These are phyloP conservation scores for Boletus patriciae DNA, from an alignment of 768 basidiomycete species.

Conservation along the genomic window DNA sequence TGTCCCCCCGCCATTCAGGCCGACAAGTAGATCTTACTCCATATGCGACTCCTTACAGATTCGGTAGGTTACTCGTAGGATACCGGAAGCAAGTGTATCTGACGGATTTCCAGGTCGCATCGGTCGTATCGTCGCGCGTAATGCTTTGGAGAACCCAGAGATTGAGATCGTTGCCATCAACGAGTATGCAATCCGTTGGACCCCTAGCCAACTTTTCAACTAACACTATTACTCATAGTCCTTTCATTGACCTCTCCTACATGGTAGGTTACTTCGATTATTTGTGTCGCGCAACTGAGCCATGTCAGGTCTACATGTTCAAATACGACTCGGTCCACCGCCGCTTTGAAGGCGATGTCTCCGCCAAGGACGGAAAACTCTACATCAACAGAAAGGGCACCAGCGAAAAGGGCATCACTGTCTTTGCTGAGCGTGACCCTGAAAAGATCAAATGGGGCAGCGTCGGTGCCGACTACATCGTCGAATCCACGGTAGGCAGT, in stretches of 20 bases:
- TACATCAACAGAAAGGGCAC: constrained; percentile 77
- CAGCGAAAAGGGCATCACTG: constrained; percentile 59
- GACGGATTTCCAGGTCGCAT: constrained; percentile 74
- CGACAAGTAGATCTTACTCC: constrained; percentile 15
- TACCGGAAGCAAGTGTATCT: neutral
- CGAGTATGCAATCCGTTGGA: constrained; percentile 58
- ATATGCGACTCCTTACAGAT: constrained; percentile 41
- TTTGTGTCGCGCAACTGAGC: constrained; percentile 1
- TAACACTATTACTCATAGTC: constrained; percentile 47
- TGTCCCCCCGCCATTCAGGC: constrained; percentile 23
- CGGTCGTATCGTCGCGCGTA: constrained; percentile 96
- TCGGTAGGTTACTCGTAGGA: constrained; percentile 54
- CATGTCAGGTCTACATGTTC: constrained; percentile 90
- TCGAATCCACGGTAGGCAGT: constrained; percentile 85
- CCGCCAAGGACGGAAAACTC: constrained; percentile 87
- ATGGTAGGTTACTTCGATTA: constrained; percentile 58
- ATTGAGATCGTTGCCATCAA: constrained; percentile 92
- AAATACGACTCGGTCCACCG: constrained; percentile 95
- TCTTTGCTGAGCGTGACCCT: constrained; percentile 88
- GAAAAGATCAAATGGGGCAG: constrained; percentile 78
- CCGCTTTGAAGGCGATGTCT: constrained; percentile 83
- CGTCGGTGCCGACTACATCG: constrained; percentile 86
- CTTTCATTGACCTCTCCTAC: constrained; percentile 96
- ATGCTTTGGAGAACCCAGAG: constrained; percentile 74
- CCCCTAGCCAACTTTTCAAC: neutral